Evolutionary conservation across 1,139 yeast species (phyloP).

Genomic region (Yamadazyma sp.): DNA sequence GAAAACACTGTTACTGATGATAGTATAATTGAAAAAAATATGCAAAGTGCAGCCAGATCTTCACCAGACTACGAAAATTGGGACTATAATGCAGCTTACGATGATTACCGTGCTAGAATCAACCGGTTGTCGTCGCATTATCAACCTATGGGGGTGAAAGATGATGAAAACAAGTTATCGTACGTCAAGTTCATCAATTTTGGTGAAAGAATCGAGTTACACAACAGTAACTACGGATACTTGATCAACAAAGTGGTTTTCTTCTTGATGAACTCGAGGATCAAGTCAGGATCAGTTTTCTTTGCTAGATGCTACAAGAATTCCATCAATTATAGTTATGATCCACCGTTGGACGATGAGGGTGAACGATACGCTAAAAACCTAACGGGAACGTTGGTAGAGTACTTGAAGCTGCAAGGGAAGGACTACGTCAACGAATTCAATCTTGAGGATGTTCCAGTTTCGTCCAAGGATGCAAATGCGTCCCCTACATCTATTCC

Average conservation of each 20-base stretch:
- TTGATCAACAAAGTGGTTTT: slow-evolving; percentile 86
- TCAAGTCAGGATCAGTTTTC: slow-evolving; percentile 82
- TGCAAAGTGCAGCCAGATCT: slow-evolving; percentile 75
- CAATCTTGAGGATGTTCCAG: slow-evolving; percentile 1
- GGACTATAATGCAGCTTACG: slow-evolving; percentile 62
- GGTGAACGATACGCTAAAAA: slow-evolving; percentile 56
- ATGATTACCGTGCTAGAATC: slow-evolving; percentile 58
- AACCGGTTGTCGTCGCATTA: slow-evolving; percentile 51
- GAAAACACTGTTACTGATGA: slow-evolving; percentile 84
- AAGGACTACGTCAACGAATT: slow-evolving; percentile 26
- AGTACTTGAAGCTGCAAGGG: slow-evolving; percentile 33
- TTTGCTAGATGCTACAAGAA: slow-evolving; percentile 81
- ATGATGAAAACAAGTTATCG: slow-evolving; percentile 49
- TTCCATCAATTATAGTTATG: slow-evolving; percentile 53
- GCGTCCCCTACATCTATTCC: not conserved
- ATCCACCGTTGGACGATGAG: slow-evolving; percentile 64
- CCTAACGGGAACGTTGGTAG: slow-evolving; percentile 35
- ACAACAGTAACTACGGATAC: slow-evolving; percentile 83
- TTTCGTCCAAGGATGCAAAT: not conserved
- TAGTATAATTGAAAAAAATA: slow-evolving; percentile 67
- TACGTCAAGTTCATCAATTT: slow-evolving; percentile 86
- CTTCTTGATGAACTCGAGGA: slow-evolving; percentile 83
- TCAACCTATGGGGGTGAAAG: slow-evolving; percentile 49
- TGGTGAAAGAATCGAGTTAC: slow-evolving; percentile 81
- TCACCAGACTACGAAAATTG: slow-evolving; percentile 87